Evolutionary conservation across 805 yeast genomes (phyloP), one percentile per base, ranked within the genome.

Genomic region (Vanderwaltozyma verrucispora): DNA sequence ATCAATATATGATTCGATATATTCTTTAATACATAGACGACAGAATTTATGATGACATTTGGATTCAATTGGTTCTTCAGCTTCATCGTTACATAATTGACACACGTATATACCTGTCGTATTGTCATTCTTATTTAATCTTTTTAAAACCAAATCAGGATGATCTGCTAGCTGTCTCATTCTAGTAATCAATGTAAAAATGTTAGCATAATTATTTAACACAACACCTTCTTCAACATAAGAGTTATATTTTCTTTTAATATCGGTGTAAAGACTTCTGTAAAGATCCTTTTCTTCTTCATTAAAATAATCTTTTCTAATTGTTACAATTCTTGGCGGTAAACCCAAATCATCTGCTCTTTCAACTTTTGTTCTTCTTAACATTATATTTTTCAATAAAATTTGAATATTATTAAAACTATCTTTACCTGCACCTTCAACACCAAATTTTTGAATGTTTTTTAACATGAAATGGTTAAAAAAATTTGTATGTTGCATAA

Each of bases 101-200:
- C 99, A 92, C 30, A 92, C 80, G 10, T 87, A 74, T 6, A 65
- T 63, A 29, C 72, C 74, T 21, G 50, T 51, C 1, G 65, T 43
- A 19, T 46, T 42, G n/a, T 50, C 59, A 42, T 60, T 46, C 50
- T 62, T 56, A 17, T 73, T 73, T 23, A 78, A 70, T 36, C 88
- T 68, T 47, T 87, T 77, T 54, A 92, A 65, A 1, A 92, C 96
- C 44, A 92, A 66, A 62, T 92, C 99, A 0, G 99, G 99, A 60
- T 92, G 99, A 58, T 92, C 98, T 0, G 98, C 97, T 49, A 92
- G 67, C 61, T 92, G 98, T 51, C 99, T 75, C 98, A 92, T 94
- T 50, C 98, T 69, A 0, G 98, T 92, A 51, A 92, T 88, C 39
- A 92, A 69, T 0, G 97, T 88, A 64, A 92, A 92, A 52, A 92